Evolutionary conservation across 164 flowering plant genomes (phyloP), one percentile per base, ranked within the genome.

Genomic region (Dillenia turbinata): DNA sequence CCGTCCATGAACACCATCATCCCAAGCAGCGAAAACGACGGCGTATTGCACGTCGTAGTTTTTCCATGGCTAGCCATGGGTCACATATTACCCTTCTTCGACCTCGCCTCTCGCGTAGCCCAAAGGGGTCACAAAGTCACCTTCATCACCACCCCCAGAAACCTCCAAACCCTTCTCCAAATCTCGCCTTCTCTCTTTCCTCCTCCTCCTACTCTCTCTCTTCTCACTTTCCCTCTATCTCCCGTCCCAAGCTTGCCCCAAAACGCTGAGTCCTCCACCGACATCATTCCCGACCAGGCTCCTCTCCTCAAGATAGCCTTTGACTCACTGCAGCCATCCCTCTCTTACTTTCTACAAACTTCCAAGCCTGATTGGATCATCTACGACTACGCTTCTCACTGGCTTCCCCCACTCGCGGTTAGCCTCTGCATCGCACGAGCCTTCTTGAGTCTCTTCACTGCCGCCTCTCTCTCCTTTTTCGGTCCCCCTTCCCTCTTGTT

Each of bases 41-140:
- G 17, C 14, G 5, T 1, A 49, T 65, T 77, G 15, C 84, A 79
- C 71, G 53, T 83, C 10, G 86, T 61, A 5, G 52, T 86, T 75
- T 77, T 86, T 50, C 91, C 88, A 66, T 84, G 88, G 84, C 71
- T 86, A 15, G 88, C 88, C 59, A 66, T 80, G 52, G 91, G 91
- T 19, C 91, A 86, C 64, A 54, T 82, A 47, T 71, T 72, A 24
- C 87, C 91, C 7, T 84, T 74, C 59, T 47, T 79, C 10, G 65
- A 68, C 45, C 80, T 84, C 47, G 63, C 91, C 70, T 71, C 65
- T 44, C 7, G 5, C 67, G 55, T 86, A 57, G 84, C 84, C 46
- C 70, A 61, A 54, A 72, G 47, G 56, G 88, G 86, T 44, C 79
- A 76, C 68, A 50, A 13, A 5, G 61, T 87, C 26, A 75, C 79